Evolutionary conservation across 192 early-diverging fungal genomes (phyloP).

Genomic region (Spinellus fusiger): DNA sequence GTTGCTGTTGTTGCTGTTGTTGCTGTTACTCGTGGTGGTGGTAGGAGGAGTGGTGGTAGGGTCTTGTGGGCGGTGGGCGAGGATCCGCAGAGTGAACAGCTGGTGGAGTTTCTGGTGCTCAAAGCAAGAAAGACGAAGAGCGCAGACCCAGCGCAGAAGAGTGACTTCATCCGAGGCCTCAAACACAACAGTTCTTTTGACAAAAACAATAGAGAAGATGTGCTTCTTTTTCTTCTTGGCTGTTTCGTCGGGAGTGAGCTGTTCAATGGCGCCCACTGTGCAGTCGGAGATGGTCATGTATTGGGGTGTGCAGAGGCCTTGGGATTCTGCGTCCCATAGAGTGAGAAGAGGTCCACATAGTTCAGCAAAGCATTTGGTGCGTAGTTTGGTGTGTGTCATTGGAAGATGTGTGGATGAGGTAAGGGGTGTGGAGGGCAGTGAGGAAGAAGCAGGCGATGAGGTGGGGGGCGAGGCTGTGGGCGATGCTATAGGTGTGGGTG

Average conservation of each 20-base stretch:
- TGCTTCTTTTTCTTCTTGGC: slow-evolving; percentile 56
- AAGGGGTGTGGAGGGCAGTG: too few species aligned
- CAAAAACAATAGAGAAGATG: slow-evolving; percentile 48
- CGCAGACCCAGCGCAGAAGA: slow-evolving; percentile 53
- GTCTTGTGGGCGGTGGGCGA: slow-evolving; percentile 24
- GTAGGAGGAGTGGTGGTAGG: neutral
- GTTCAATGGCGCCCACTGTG: slow-evolving; percentile 44
- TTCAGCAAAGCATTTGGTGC: slow-evolving; percentile 70
- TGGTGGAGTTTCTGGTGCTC: slow-evolving; percentile 71
- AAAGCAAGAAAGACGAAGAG: slow-evolving; percentile 66
- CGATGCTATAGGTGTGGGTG: too few species aligned
- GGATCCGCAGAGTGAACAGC: slow-evolving; percentile 57
- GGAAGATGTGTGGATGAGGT: too few species aligned
- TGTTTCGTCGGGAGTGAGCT: slow-evolving; percentile 41
- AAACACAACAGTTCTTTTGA: neutral
- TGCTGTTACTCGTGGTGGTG: slow-evolving; percentile 18
- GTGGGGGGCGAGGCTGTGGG: too few species aligned
- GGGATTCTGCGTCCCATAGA: slow-evolving; percentile 53
- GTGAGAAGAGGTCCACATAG: slow-evolving; percentile 60
- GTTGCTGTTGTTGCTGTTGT: slow-evolving; percentile 36
- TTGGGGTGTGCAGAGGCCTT: slow-evolving; percentile 51
- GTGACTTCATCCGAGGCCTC: slow-evolving; percentile 11
- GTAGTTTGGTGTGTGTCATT: slow-evolving; percentile 48
- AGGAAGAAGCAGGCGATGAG: too few species aligned
- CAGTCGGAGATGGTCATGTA: slow-evolving; percentile 50